Evolutionary conservation across 345 rosid species (phyloP).

Genomic region (Durio zibethinus): DNA sequence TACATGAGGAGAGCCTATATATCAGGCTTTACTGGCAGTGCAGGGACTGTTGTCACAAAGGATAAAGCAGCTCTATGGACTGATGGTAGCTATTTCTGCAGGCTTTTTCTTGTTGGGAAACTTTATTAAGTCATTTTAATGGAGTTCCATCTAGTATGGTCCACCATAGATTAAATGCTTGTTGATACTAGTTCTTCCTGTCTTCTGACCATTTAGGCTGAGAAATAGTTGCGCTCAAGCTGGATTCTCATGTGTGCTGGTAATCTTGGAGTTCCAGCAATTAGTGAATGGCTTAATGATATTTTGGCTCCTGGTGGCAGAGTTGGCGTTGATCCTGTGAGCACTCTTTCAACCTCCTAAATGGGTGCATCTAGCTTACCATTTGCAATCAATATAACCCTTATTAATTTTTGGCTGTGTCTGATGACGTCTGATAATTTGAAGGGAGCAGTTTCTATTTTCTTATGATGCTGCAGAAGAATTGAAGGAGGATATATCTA

Average conservation of each 20-base stretch:
- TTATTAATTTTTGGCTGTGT: constrained; percentile 19
- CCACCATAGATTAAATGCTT: neutral
- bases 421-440: constrained; percentile 47
- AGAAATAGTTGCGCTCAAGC: constrained; percentile 69
- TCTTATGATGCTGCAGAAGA: constrained; percentile 95
- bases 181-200: constrained; percentile 2
- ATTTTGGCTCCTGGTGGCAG: constrained; percentile 80
- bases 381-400: neutral
- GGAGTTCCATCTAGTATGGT: neutral
- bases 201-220: constrained; percentile 50
- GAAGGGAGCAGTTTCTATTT: constrained; percentile 98
- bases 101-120: constrained; percentile 38
- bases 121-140: neutral
- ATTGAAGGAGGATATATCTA: constrained; percentile 69
- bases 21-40: constrained; percentile 93
- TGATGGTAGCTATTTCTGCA: constrained; percentile 98
- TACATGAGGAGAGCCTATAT: constrained; percentile 74
- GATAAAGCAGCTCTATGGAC: constrained; percentile 97
- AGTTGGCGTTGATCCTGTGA: constrained; percentile 97
- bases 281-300: constrained; percentile 88
- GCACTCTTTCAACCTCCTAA: constrained; percentile 34
- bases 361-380: neutral
- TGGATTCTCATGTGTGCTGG: constrained; percentile 98
- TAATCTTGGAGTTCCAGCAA: constrained; percentile 74
- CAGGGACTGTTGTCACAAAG: constrained; percentile 88